Evolutionary conservation across 495 filamentous ascomycete species (phyloP), one percentile per base, ranked within the genome.

Genomic region (Chaetomium cochliodes): DNA sequence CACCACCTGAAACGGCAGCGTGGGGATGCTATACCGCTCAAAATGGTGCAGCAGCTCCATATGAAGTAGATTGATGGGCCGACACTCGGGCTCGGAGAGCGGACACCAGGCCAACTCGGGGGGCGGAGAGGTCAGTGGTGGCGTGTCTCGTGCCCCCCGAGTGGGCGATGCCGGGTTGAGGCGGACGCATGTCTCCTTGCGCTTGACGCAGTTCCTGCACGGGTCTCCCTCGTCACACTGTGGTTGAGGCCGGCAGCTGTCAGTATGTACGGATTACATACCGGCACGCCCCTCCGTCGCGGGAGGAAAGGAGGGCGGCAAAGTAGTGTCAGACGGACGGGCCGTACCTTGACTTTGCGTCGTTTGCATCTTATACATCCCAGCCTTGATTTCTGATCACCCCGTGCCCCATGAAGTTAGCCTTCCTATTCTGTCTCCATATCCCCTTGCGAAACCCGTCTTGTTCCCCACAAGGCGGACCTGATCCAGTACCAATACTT

Each of bases 1-100:
- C 4, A 74, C 63, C 20, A 61, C 64, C 58, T 63, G 46, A 50
- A 72, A 74, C 53, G 65, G 53, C 37, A 74, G 65, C 23, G 70
- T 72, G 11, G 62, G 42, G 12, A 71, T 56, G 49, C 65, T 72
- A 23, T 63, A 47, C 18, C 49, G 64, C 56, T 70, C 63, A 56
- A 74, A 74, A 62, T 72, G 70, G 60, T 72, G 69, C 53, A 74
- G 66, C 16, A 74, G 54, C 37, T 74, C 72, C 64, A 74, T 64
- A 33, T 74, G 72, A 18, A 74, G 61, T 9, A 73, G 51, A 37
- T 73, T 73, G 60, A 72, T 54, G 33, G 63, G 64, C 0, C 54
- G 42, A 20, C 50, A 42, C 3, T 65, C 69, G n/a, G 57, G 42
- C 33, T 50, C 66, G 16, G 44, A 42, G 18, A 60, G 44, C 22